A percentile compares a stretch with the other conserved stretches of the same genome.
These are phyloP conservation scores for Talaromyces adpressus DNA, from an alignment of 495 filamentous ascomycete genomes.

Conservation along the genomic window DNA sequence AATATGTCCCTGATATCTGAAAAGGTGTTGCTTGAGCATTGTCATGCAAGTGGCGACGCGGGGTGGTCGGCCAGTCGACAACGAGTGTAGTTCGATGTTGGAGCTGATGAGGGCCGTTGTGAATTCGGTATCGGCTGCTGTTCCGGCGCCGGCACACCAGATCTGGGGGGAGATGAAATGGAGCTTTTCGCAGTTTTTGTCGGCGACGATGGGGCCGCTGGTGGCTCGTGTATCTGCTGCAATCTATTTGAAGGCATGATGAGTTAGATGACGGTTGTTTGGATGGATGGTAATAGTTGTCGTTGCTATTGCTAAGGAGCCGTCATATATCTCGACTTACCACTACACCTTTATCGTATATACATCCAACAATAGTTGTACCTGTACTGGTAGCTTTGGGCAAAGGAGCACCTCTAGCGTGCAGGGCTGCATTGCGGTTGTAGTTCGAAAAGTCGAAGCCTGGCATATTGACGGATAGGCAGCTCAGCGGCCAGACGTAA, in stretches of 20 bases:
- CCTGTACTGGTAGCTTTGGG: conserved; percentile 98
- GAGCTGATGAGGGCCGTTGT: conserved; percentile 98
- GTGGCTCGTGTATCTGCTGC: conserved; percentile 98
- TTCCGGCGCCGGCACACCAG: conserved; percentile 98
- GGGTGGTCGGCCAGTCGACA: conserved; percentile 91
- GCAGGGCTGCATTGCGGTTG: conserved; percentile 93
- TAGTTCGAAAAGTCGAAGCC: conserved; percentile 99
- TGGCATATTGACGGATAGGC: conserved; percentile 58
- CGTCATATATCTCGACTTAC: conserved; percentile 37
- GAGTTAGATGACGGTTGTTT: background rate
- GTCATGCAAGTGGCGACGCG: conserved; percentile 99
- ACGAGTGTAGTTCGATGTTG: conserved; percentile 91
- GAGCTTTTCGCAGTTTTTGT: conserved; percentile 99
- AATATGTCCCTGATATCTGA: conserved; percentile 96
- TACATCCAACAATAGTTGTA: conserved; percentile 98
- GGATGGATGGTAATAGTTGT: background rate
- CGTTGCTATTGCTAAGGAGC: background rate
- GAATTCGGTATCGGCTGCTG: conserved; percentile 98
- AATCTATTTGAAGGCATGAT: conserved; percentile 47
- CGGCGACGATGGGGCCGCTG: conserved; percentile 94
- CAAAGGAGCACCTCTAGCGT: conserved; percentile 84
- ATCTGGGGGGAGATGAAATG: conserved; percentile 99
- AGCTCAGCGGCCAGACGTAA: conserved; percentile 7
- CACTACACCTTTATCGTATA: conserved; percentile 94
- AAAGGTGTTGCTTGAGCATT: conserved; percentile 98